Conservation (phyloP, 163 green algal genomes). For the Trebouxia gelatinosa region DNA sequence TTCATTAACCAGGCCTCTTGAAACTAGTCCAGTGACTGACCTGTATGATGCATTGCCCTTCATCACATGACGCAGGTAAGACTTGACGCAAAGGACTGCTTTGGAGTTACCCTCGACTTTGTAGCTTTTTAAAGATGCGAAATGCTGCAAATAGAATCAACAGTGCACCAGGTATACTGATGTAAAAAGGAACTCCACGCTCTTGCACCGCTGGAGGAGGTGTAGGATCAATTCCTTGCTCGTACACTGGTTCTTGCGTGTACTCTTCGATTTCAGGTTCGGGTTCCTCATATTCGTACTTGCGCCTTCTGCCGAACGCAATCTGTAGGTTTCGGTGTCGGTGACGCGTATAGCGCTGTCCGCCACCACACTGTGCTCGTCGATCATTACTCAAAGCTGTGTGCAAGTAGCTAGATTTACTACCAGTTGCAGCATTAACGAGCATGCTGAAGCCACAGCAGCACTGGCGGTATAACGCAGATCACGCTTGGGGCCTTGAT, state of each 20-base stretch:
- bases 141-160: background rate
- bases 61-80: background rate
- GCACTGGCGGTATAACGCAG: too few species aligned
- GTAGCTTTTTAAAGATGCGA: slow-evolving; percentile 13
- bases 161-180: slow-evolving; percentile 6
- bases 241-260: background rate
- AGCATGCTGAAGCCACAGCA: too few species aligned
- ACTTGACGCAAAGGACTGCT: background rate
- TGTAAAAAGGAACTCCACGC: background rate
- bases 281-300: too few species aligned
- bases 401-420: too few species aligned
- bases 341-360: too few species aligned
- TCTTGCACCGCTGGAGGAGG: background rate
- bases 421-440: too few species aligned
- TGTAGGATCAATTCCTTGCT: background rate
- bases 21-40: slow-evolving; percentile 29
- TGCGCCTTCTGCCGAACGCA: too few species aligned
- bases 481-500: too few species aligned
- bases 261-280: too few species aligned
- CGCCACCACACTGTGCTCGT: too few species aligned
- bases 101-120: background rate
- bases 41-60: slow-evolving; percentile 11
- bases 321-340: too few species aligned
- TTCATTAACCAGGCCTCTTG: slow-evolving; percentile 33
- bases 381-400: too few species aligned